Conservation (phyloP, 371 early-diverging fungal species). For the Rhizomucor miehei region DNA sequence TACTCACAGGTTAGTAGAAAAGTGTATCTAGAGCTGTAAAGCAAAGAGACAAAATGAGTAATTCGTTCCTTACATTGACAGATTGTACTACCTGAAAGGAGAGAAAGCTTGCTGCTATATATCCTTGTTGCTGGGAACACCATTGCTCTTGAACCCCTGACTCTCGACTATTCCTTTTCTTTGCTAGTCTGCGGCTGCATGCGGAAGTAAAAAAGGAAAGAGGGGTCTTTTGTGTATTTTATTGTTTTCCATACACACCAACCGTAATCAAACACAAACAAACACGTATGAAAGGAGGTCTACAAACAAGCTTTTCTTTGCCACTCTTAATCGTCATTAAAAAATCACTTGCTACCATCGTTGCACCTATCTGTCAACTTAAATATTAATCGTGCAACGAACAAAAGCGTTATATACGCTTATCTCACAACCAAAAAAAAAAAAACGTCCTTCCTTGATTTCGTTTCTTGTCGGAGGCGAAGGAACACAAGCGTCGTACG, state of each 20-base stretch:
- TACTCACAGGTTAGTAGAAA: too few species aligned
- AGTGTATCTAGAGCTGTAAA: too few species aligned
- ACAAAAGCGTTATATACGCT: not conserved
- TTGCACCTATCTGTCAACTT: too few species aligned
- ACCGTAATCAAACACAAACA: not conserved
- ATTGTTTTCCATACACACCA: not conserved
- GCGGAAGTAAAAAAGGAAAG: not conserved
- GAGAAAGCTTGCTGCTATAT: not conserved
- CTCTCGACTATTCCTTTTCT: not conserved
- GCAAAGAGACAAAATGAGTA: not conserved
- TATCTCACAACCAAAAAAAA: not conserved
- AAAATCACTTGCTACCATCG: too few species aligned
- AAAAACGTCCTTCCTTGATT: not conserved
- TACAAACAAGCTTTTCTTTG: too few species aligned
- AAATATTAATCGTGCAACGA: too few species aligned
- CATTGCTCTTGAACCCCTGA: not conserved
- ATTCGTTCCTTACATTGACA: conserved; percentile 1
- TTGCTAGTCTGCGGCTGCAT: not conserved
- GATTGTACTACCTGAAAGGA: not conserved
- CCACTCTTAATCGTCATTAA: too few species aligned
- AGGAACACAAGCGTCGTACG: conserved; percentile 13
- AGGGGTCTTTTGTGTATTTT: too few species aligned
- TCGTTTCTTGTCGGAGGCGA: not conserved
- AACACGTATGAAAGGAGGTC: too few species aligned
- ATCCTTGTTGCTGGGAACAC: not conserved